Percentiles rank a stretch among this genome's conserved stretches.
phyloP scores from a whole-genome alignment of 768 basidiomycete genomes.

The Pholiota conissans region DNA sequence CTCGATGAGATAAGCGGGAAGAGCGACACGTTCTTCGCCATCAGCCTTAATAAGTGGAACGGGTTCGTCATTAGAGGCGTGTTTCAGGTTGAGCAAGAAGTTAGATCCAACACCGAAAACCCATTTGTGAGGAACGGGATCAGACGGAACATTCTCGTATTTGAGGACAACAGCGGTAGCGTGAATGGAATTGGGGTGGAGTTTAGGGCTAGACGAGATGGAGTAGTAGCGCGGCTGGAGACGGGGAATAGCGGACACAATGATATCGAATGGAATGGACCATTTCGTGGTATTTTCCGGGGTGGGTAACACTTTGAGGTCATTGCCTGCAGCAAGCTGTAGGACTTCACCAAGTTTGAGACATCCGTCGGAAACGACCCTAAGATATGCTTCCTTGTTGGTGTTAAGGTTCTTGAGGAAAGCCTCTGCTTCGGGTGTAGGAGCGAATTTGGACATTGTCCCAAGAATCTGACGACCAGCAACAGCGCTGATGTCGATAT shows the following conservation, averaged over 20 bases:
- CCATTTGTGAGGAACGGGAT: conserved; percentile 58
- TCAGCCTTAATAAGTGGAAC: conserved; percentile 39
- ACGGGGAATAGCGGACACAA: conserved; percentile 90
- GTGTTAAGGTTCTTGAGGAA: conserved; percentile 75
- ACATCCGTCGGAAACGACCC: conserved; percentile 76
- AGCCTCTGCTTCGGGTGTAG: conserved; percentile 72
- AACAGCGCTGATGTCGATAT: conserved; percentile 94
- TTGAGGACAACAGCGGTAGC: conserved; percentile 95
- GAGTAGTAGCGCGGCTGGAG: conserved; percentile 98
- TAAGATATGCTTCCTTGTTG: conserved; percentile 85
- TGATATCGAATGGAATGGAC: conserved; percentile 95
- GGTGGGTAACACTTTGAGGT: conserved; percentile 55
- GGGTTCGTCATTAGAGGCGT: conserved; percentile 62
- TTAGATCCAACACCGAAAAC: conserved; percentile 93
- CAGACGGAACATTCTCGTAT: conserved; percentile 68
- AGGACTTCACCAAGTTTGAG: conserved; percentile 93
- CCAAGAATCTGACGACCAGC: conserved; percentile 94
- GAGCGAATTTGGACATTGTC: conserved; percentile 84
- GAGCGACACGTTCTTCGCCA: conserved; percentile 37
- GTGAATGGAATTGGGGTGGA: conserved; percentile 87
- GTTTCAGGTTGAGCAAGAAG: conserved; percentile 91
- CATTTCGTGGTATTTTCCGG: conserved; percentile 80
- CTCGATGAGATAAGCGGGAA: conserved; percentile 81
- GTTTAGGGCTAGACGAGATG: conserved; percentile 95
- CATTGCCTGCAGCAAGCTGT: conserved; percentile 85